Evolutionary conservation across 2,329 filamentous ascomycete genomes (phyloP).

Genomic region (Aspergillus sojae): DNA sequence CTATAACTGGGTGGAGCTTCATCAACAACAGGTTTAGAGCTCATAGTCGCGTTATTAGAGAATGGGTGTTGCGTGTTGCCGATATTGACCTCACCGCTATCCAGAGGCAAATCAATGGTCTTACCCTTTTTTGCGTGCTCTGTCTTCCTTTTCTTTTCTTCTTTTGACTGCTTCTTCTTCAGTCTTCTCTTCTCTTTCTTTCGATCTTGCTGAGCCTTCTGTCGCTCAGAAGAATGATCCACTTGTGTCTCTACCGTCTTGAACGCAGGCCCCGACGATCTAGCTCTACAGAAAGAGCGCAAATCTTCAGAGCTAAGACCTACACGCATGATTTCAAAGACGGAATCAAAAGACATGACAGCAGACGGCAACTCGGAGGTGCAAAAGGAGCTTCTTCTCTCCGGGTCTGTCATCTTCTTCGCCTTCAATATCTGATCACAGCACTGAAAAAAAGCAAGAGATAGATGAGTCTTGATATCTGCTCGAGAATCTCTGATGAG

Average conservation of each 20-base stretch:
- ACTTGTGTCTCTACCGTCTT: conserved; percentile 12
- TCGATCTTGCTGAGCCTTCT: conserved; percentile 5
- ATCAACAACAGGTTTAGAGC: neutral
- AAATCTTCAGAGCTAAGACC: neutral
- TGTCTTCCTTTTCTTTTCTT: conserved; percentile 1
- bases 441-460: neutral
- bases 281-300: neutral
- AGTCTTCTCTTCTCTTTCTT: conserved; percentile 1
- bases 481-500: neutral
- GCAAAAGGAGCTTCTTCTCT: conserved; percentile 21
- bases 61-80: neutral
- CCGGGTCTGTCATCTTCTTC: neutral
- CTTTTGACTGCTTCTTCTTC: neutral
- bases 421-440: neutral
- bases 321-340: conserved; percentile 14
- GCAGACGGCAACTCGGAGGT: conserved; percentile 17
- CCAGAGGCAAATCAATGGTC: neutral
- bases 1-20: neutral
- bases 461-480: neutral
- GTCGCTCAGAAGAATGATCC: conserved; percentile 11
- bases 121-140: neutral
- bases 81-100: neutral
- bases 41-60: neutral
- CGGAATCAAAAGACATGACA: conserved; percentile 11
- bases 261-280: neutral